Evolutionary conservation across 345 rosid genomes (phyloP), one percentile per base, ranked within the genome.

Genomic region (Lagerstroemia speciosa): DNA sequence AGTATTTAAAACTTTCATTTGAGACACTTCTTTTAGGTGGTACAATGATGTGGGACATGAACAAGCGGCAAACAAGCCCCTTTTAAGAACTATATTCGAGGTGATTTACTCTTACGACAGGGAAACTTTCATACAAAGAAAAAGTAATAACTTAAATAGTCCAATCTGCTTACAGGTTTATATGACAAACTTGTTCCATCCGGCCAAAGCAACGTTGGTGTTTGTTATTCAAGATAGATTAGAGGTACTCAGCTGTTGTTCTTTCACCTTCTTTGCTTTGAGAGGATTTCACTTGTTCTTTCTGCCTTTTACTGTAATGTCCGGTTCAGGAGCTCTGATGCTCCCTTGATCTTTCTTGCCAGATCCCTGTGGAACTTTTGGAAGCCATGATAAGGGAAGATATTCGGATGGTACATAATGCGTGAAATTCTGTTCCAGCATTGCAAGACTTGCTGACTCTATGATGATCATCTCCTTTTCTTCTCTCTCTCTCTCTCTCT

Each of bases 181-280:
- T 74, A 91, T 91, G 98, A 85, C 91, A 94, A 88, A 96, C 58
- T 84, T 93, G 78, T 91, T 93, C 81, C 91, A 97, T 83, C 97
- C 98, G 7, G 89, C 96, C 52, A 93, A 93, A 83, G 91, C 98
- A 38, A 93, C 98, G 34, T 71, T 93, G 81, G 75, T 93, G 94
- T 93, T 93, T 84, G 98, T 93, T 75, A 93, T 93, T 70, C 89
- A 97, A 77, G 98, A 93, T 78, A 91, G 91, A 89, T 87, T 96
- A 55, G 77, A 88, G 93, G 98, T 93, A 43, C 77, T 80, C 57
- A 52, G 9, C 57, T 52, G 26, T 3, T 0, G 8, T 52, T 22
- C 57, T 52, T 5, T 0, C 57, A 11, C 2, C 57, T 52, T 52
- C 10, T 11, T 52, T n/a, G 22, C 3, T 11, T 15, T 20, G 1